Conservation (phyloP, 208 protist genomes). For the Zelonia costaricensis region DNA sequence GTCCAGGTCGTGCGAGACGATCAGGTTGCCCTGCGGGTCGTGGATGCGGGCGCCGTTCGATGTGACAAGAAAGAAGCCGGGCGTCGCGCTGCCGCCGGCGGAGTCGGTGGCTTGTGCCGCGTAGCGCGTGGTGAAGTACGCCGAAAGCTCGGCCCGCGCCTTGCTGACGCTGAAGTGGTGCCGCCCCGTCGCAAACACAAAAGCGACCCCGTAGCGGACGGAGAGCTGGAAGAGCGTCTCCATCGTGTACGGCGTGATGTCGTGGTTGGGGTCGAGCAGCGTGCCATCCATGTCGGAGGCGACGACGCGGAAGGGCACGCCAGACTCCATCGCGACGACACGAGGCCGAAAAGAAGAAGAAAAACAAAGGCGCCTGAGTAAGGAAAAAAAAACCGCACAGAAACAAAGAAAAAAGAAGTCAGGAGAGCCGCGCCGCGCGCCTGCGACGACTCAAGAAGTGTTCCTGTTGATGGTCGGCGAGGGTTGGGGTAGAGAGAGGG, state of each 20-base stretch:
- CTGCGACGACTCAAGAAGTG: too few relatives aligned
- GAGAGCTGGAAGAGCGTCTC: slow-evolving; percentile 44
- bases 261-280: slow-evolving; percentile 36
- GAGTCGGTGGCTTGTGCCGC: background rate
- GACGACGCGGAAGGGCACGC: slow-evolving; percentile 40
- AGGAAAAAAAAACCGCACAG: background rate
- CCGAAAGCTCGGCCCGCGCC: slow-evolving; percentile 13
- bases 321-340: background rate
- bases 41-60: slow-evolving; percentile 76
- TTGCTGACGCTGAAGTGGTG: slow-evolving; percentile 42
- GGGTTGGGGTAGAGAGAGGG: too few relatives aligned
- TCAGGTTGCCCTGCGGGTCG: slow-evolving; percentile 36
- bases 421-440: too few relatives aligned
- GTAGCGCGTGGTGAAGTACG: slow-evolving; percentile 32
- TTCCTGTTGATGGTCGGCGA: too few relatives aligned
- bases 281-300: slow-evolving; percentile 77
- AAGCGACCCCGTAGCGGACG: slow-evolving; percentile 25
- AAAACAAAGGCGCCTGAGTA: background rate
- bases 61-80: slow-evolving; percentile 59
- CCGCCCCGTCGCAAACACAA: slow-evolving; percentile 61
- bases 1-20: slow-evolving; percentile 48
- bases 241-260: slow-evolving; percentile 43
- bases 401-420: background rate
- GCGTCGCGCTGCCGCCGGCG: background rate
- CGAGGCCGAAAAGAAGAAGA: background rate